Percentiles rank a stretch among this genome's conserved stretches.
phyloP scores from a whole-genome alignment of 345 rosid species.

The Psidium guajava region DNA sequence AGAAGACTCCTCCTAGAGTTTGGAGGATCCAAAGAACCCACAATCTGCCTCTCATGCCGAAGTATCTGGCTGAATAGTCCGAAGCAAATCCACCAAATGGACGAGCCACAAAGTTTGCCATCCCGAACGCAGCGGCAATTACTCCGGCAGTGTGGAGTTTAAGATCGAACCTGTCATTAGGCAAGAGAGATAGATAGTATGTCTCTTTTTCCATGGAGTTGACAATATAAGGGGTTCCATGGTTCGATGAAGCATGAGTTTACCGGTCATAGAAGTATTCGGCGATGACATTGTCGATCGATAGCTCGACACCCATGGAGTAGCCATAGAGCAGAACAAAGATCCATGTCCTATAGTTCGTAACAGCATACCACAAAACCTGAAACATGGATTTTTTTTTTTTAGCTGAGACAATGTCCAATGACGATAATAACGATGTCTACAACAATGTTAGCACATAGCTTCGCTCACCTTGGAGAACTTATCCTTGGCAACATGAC shows the following conservation, averaged over 20 bases:
- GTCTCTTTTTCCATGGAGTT: neutral
- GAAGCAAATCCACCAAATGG: conserved; percentile 74
- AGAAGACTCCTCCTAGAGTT: conserved; percentile 62
- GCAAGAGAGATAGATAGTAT: neutral
- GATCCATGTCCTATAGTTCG: conserved; percentile 86
- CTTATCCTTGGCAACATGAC: conserved; percentile 60
- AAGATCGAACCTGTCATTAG: conserved; percentile 38
- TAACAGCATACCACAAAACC: conserved; percentile 78
- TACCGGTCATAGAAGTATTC: conserved; percentile 54
- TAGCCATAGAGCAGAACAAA: conserved; percentile 79
- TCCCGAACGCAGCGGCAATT: conserved; percentile 75
- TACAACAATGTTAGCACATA: neutral
- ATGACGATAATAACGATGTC: neutral
- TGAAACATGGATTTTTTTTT: conserved; percentile 7
- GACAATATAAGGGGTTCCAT: neutral
- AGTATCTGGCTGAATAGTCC: conserved; percentile 37
- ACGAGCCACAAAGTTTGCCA: conserved; percentile 72
- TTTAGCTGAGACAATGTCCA: neutral
- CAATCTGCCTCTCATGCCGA: conserved; percentile 77
- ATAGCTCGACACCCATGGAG: conserved; percentile 81
- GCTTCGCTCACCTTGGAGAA: conserved; percentile 48
- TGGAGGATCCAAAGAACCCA: conserved; percentile 74
- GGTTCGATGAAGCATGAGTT: neutral
- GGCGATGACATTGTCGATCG: conserved; percentile 71
- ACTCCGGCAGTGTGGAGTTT: conserved; percentile 67